Conservation (phyloP, 2,329 filamentous ascomycete species). For the Stemphylium vesicarium region DNA sequence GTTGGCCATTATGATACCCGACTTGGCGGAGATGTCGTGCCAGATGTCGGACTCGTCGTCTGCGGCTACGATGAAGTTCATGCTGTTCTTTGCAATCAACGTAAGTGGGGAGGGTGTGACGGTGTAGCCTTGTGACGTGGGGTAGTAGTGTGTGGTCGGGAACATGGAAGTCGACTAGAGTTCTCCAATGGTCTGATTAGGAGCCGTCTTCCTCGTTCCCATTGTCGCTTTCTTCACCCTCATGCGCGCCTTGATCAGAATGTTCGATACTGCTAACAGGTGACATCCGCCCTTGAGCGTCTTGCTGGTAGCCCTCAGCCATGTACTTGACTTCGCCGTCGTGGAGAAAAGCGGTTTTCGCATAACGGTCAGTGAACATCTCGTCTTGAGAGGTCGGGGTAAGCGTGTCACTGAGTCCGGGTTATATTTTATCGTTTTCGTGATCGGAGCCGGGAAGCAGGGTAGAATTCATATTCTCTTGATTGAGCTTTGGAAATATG, state of each 20-base stretch:
- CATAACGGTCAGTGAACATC: no score
- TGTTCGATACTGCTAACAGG: no score
- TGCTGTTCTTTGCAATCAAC: constrained; percentile 15
- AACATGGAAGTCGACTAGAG: constrained; percentile 3
- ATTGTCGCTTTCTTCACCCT: not conserved
- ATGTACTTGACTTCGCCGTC: no score
- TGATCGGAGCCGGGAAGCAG: no score
- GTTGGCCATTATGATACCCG: constrained; percentile 8
- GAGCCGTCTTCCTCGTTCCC: not conserved
- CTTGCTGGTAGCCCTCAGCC: no score
- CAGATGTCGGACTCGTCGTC: constrained; percentile 11
- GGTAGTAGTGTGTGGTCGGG: constrained; percentile 26
- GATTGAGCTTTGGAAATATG: no score
- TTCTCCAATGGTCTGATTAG: not conserved
- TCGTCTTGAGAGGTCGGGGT: no score
- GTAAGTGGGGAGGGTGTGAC: constrained; percentile 17
- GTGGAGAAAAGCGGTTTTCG: no score
- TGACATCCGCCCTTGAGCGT: no score
- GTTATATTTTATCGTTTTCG: no score
- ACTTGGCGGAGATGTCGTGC: not conserved
- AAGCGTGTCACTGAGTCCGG: no score
- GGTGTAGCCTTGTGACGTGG: constrained; percentile 23
- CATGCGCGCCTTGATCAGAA: not conserved
- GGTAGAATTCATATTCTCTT: no score
- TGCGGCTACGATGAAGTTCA: constrained; percentile 21